Conservation (phyloP, 805 yeast genomes). For the Metschnikowia aberdeeniae region DNA sequence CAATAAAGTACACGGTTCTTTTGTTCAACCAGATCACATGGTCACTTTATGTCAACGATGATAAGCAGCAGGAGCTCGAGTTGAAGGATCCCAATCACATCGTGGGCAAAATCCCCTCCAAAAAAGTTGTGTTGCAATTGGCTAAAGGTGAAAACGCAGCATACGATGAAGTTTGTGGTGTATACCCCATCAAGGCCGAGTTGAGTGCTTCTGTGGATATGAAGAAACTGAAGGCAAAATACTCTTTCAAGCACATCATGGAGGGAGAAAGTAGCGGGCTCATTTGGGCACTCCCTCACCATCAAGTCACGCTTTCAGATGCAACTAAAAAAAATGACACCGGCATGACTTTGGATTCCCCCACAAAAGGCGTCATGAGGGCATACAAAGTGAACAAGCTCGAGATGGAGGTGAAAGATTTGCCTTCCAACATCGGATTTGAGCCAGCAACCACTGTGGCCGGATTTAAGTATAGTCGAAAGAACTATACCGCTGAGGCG, state of each 20-base stretch:
- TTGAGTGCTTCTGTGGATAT: constrained; percentile 35
- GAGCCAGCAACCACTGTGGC: constrained; percentile 53
- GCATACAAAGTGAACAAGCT: constrained; percentile 41
- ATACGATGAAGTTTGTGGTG: constrained; percentile 63
- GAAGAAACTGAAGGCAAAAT: constrained; percentile 21
- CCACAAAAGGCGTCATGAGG: constrained; percentile 47
- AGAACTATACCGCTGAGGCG: constrained; percentile 26
- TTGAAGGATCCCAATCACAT: constrained; percentile 35
- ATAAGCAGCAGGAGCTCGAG: constrained; percentile 27
- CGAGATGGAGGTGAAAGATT: constrained; percentile 35
- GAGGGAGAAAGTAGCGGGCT: constrained; percentile 29
- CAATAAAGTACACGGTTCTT: constrained; percentile 51
- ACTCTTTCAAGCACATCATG: constrained; percentile 27
- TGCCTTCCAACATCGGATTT: constrained; percentile 40
- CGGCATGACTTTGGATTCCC: constrained; percentile 39
- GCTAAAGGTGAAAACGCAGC: constrained; percentile 43
- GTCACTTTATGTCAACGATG: constrained; percentile 58
- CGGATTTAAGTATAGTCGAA: constrained; percentile 9
- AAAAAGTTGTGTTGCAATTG: constrained; percentile 50
- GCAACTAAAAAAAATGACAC: constrained; percentile 26
- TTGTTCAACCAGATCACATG: constrained; percentile 58
- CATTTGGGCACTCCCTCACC: constrained; percentile 54
- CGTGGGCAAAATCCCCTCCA: constrained; percentile 13
- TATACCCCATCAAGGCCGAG: constrained; percentile 48
- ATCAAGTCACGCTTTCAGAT: constrained; percentile 35